Evolutionary conservation across 208 protist genomes (phyloP).

Genomic region (Trypanosoma platydactyli): DNA sequence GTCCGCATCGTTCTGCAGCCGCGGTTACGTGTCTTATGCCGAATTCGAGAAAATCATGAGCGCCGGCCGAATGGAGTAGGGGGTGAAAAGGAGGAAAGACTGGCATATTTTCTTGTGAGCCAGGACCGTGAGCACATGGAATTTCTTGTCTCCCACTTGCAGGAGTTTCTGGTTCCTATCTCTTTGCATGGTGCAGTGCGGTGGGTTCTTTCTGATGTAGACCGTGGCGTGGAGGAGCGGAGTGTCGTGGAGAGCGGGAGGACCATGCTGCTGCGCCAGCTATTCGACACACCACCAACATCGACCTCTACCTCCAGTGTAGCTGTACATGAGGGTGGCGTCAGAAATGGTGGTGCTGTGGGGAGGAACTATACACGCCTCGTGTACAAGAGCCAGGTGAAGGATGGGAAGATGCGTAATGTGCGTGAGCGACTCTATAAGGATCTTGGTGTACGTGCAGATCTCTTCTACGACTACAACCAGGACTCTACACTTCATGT

Average conservation of each 20-base stretch:
- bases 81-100: slow-evolving; percentile 34
- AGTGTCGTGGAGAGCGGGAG: slow-evolving; percentile 31
- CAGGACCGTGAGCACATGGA: slow-evolving; percentile 71
- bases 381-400: slow-evolving; percentile 82
- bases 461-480: slow-evolving; percentile 87
- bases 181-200: slow-evolving; percentile 59
- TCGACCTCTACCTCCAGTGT: neutral
- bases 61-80: slow-evolving; percentile 1
- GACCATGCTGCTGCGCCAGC: slow-evolving; percentile 17
- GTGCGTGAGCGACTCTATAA: slow-evolving; percentile 77
- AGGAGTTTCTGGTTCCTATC: slow-evolving; percentile 71
- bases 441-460: slow-evolving; percentile 70
- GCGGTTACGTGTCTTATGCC: slow-evolving; percentile 53
- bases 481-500: slow-evolving; percentile 71
- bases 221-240: slow-evolving; percentile 49
- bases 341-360: neutral
- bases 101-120: slow-evolving; percentile 84
- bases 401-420: slow-evolving; percentile 62
- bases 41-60: slow-evolving; percentile 1
- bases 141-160: slow-evolving; percentile 47
- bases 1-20: slow-evolving; percentile 87
- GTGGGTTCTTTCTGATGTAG: slow-evolving; percentile 85
- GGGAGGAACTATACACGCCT: slow-evolving; percentile 30
- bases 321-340: no score
- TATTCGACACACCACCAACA: slow-evolving; percentile 29